These are phyloP conservation scores for Rutstroemia sp. DNA, from an alignment of 2,329 filamentous ascomycete species.

Conservation along the genomic window DNA sequence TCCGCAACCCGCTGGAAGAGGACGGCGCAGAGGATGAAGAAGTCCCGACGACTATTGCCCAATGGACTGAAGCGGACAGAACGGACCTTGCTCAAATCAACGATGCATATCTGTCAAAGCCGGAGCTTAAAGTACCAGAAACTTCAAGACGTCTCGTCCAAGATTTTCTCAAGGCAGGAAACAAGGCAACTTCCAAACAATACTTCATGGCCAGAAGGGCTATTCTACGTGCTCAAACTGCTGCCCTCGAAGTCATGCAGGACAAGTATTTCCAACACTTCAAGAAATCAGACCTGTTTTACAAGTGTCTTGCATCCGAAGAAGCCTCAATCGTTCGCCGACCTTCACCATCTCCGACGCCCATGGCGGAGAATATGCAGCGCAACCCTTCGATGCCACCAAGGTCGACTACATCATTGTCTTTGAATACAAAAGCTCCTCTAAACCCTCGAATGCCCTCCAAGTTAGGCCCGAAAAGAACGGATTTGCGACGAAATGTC, in stretches of 20 bases:
- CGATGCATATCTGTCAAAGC: constrained; percentile 76
- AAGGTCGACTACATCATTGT: constrained; percentile 25
- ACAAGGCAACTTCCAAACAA: constrained; percentile 66
- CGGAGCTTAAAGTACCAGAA: constrained; percentile 71
- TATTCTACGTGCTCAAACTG: constrained; percentile 74
- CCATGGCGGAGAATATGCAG: constrained; percentile 32
- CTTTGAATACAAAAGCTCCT: constrained; percentile 34
- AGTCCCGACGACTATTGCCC: constrained; percentile 50
- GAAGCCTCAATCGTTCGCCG: constrained; percentile 46
- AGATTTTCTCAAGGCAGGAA: constrained; percentile 72
- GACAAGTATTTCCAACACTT: constrained; percentile 75
- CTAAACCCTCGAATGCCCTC: constrained; percentile 41
- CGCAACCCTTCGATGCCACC: constrained; percentile 16
- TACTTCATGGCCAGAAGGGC: constrained; percentile 78
- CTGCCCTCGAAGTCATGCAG: constrained; percentile 78
- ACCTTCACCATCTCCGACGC: constrained; percentile 15
- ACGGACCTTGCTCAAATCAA: constrained; percentile 86
- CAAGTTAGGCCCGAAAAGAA: constrained; percentile 35
- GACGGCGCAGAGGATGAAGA: constrained; percentile 62
- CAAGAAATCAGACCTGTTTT: constrained; percentile 88
- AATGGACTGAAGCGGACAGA: constrained; percentile 79
- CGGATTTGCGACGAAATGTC: constrained; percentile 51
- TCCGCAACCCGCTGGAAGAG: constrained; percentile 88
- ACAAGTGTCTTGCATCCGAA: constrained; percentile 89
- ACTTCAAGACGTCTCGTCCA: constrained; percentile 63